Percentiles rank a stretch among this genome's conserved stretches.
Conservation (phyloP, 2,329 filamentous ascomycete species). For the Cercospora janseana region DNA sequence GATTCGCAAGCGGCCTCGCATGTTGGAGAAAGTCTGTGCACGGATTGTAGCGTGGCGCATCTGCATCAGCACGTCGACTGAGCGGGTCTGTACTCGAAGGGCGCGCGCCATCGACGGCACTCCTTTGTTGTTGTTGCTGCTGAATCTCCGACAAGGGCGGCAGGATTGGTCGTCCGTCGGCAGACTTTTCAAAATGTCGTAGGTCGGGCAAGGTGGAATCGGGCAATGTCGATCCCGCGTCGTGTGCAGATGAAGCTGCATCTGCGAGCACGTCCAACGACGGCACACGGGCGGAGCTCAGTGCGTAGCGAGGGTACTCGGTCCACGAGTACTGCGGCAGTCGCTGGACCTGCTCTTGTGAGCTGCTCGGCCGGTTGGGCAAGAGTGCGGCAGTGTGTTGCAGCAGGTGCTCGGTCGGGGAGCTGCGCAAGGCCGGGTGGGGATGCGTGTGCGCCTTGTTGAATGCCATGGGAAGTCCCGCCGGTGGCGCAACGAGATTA, state of each 20-base stretch:
- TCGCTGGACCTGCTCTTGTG: constrained; percentile 1
- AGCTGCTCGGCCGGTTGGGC: background rate
- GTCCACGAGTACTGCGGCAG: constrained; percentile 22
- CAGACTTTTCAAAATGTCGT: constrained; percentile 5
- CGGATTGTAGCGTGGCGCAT: constrained; percentile 3
- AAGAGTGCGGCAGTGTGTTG: background rate
- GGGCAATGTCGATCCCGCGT: background rate
- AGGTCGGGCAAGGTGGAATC: constrained; percentile 1
- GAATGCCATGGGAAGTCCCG: background rate
- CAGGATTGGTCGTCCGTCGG: background rate
- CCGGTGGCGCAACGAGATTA: too few relatives aligned
- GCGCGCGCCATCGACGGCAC: background rate
- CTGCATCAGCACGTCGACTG: background rate
- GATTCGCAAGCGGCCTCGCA: background rate
- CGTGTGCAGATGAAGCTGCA: background rate
- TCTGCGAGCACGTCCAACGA: constrained; percentile 14
- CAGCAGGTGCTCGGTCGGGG: background rate
- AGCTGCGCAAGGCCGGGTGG: background rate
- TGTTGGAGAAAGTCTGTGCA: constrained; percentile 4
- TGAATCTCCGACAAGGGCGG: constrained; percentile 6
- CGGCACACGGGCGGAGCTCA: constrained; percentile 10
- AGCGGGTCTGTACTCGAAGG: background rate
- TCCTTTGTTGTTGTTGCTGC: background rate
- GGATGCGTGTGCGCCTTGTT: background rate
- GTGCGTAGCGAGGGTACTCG: constrained; percentile 21